Evolutionary conservation across 1,284 basidiomycete genomes (phyloP), one percentile per base, ranked within the genome.

Genomic region (Cutaneotrichosporon cutaneum): DNA sequence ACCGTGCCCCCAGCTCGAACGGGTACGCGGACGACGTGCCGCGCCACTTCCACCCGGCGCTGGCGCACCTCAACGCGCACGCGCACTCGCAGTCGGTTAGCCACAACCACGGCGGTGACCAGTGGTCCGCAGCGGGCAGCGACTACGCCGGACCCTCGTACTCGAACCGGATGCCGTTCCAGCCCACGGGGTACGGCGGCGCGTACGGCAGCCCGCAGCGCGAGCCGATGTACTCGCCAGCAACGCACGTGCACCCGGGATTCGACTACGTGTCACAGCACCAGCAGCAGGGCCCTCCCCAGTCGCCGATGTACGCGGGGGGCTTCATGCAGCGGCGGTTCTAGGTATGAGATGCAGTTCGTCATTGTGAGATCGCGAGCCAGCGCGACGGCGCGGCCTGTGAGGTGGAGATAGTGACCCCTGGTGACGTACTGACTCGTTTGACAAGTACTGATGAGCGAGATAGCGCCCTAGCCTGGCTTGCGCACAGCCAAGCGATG

Each of bases 61-160:
- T 66, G 13, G 64, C 60, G 14, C 64, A 66, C 50, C 59, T 66
- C 35, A 66, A 66, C 57, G 54, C 59, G 50, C 61, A 57, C 45
- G 52, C 21, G 33, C 33, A 52, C 39, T 35, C 27, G 47, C 35
- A 50, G 21, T 51, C 33, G 30, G 44, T 33, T 24, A 22, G 47
- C 21, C 36, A 39, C 55, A 47, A 18, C 30, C 32, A 21, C 55
- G 14, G 36, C 24, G 21, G 30, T 8, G 55, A 48, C 27, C 27
- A 47, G 21, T 30, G 55, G 42, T 56, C 44, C 18, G 21, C 27
- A 4, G 10, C 18, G 16, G 54, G 42, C 16, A 32, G 54, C 39
- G 54, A 30, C 26, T 55, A 55, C 14, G 36, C 54, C 4, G 32
- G 55, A 11, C 42, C 27, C 4, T 27, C 39, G 33, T 22, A 56